Conservation (phyloP, 192 early-diverging fungal genomes). For the Coemansia sp. region DNA sequence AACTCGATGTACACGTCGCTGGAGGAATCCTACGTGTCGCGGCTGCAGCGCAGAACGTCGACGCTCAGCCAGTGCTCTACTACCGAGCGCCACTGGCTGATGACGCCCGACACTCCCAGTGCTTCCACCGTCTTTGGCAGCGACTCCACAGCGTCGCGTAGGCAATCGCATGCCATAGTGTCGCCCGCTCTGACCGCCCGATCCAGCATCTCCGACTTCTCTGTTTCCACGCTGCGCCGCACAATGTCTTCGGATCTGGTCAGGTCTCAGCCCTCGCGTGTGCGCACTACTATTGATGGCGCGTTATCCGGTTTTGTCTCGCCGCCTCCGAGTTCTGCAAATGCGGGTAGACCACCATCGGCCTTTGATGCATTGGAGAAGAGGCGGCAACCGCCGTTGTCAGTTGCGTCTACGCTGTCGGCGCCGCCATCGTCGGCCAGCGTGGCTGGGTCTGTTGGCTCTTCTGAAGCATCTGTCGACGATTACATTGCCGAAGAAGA, state of each 20-base stretch:
- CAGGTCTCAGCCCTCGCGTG: neutral
- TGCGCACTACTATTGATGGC: neutral
- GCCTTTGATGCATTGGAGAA: neutral
- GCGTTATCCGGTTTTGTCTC: conserved; percentile 12
- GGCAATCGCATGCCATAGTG: conserved; percentile 26
- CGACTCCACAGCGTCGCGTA: conserved; percentile 17
- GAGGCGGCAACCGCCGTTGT: neutral
- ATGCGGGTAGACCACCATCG: neutral
- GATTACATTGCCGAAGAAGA: neutral
- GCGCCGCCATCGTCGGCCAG: neutral
- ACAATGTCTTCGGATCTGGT: neutral
- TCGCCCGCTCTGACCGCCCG: conserved; percentile 42
- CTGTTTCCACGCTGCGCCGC: neutral
- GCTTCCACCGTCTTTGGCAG: neutral
- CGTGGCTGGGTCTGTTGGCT: neutral
- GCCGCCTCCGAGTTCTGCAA: neutral
- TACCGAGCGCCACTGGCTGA: conserved; percentile 51
- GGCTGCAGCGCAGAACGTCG: conserved; percentile 32
- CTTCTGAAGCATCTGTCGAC: neutral
- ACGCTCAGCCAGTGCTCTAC: conserved; percentile 56
- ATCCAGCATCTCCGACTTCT: conserved; percentile 49
- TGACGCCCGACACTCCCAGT: conserved; percentile 25
- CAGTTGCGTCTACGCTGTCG: neutral
- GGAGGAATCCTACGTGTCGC: conserved; percentile 5
- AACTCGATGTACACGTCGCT: neutral